phyloP scores from a whole-genome alignment of 257 asterid species.

The Ophiorrhiza pumila region DNA sequence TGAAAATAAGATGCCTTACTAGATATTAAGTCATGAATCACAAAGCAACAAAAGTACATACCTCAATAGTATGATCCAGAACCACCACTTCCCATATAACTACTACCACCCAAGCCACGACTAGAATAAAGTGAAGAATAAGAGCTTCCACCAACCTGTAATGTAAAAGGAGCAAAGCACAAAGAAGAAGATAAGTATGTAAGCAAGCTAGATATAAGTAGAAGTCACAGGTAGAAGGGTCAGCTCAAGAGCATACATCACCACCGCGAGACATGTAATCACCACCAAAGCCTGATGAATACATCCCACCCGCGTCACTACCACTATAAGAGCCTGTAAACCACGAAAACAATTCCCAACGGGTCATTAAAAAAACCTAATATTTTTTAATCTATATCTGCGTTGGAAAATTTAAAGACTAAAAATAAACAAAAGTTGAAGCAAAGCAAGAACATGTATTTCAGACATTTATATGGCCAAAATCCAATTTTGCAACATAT shows the following conservation, averaged over 20 bases:
- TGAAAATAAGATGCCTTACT: neutral
- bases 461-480: neutral
- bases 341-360: neutral
- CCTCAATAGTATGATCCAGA: slow-evolving; percentile 92
- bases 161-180: neutral
- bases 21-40: neutral
- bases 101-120: slow-evolving; percentile 68
- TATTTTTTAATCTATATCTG: neutral
- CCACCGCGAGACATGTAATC: slow-evolving; percentile 75
- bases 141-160: slow-evolving; percentile 82
- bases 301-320: slow-evolving; percentile 73
- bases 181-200: slow-evolving; percentile 7
- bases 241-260: slow-evolving; percentile 54
- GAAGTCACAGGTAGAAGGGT: neutral
- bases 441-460: neutral
- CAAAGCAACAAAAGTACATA: neutral
- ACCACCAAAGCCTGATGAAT: slow-evolving; percentile 74
- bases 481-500: neutral
- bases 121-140: slow-evolving; percentile 78
- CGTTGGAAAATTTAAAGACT: neutral
- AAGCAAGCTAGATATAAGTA: neutral
- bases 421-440: neutral
- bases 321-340: slow-evolving; percentile 76
- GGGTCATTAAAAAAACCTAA: neutral
- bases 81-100: slow-evolving; percentile 79